Evolutionary conservation across 2,329 filamentous ascomycete species (phyloP).

Genomic region (Apiospora koreana): DNA sequence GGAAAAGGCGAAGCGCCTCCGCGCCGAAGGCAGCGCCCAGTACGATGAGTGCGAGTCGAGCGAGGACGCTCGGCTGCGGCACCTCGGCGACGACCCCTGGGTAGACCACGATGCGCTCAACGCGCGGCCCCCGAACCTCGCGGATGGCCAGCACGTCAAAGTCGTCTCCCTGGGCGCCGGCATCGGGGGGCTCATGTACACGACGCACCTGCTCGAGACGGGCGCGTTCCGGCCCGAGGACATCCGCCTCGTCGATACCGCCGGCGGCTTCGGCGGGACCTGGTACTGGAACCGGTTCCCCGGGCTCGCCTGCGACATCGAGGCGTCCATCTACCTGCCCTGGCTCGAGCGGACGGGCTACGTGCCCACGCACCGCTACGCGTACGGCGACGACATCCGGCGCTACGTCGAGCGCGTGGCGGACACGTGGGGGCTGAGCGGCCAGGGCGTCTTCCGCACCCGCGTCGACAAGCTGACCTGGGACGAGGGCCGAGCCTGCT

Average conservation of each 20-base stretch:
- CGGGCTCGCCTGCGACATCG: slow-evolving; percentile 57
- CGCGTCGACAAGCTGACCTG: slow-evolving; percentile 44
- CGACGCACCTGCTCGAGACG: slow-evolving; percentile 35
- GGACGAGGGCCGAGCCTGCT: slow-evolving; percentile 38
- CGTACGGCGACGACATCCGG: slow-evolving; percentile 40
- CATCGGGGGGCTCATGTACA: slow-evolving; percentile 25
- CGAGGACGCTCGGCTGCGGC: neutral
- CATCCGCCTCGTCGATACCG: slow-evolving; percentile 43
- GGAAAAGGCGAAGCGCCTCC: neutral
- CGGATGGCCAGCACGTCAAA: slow-evolving; percentile 12
- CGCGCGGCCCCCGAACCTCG: neutral
- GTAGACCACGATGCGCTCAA: neutral
- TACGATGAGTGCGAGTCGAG: neutral
- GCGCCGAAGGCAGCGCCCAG: neutral
- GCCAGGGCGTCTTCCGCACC: slow-evolving; percentile 48
- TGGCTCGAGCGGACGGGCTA: slow-evolving; percentile 61
- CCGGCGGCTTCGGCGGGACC: slow-evolving; percentile 49
- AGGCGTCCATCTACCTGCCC: slow-evolving; percentile 61
- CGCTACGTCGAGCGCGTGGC: slow-evolving; percentile 46
- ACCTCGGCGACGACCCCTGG: neutral
- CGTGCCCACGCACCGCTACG: slow-evolving; percentile 51
- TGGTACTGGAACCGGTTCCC: slow-evolving; percentile 57
- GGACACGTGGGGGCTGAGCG: slow-evolving; percentile 43
- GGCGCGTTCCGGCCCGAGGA: slow-evolving; percentile 35
- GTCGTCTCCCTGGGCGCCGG: slow-evolving; percentile 32